Evolutionary conservation across 2,329 filamentous ascomycete genomes (phyloP).

Genomic region (Calonectria pseudoturangicola): DNA sequence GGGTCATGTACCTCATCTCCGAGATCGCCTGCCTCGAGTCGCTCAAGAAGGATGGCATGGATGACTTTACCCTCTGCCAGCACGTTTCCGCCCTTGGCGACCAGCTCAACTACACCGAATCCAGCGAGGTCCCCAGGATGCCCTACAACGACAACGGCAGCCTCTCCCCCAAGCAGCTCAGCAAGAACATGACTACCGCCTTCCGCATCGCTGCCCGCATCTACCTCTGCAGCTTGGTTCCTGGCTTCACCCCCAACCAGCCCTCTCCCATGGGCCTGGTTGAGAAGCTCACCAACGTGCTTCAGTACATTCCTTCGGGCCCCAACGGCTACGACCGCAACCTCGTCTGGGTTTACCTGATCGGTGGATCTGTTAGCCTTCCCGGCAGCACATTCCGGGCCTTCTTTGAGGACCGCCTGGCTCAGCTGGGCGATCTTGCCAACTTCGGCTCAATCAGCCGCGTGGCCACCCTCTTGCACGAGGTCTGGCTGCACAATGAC

Average conservation of each 20-base stretch:
- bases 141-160: constrained; percentile 82
- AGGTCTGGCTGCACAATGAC: constrained; percentile 90
- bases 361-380: constrained; percentile 87
- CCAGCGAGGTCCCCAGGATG: constrained; percentile 75
- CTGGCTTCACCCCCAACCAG: constrained; percentile 87
- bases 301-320: constrained; percentile 89
- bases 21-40: constrained; percentile 97
- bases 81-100: constrained; percentile 92
- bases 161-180: constrained; percentile 87
- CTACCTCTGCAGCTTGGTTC: constrained; percentile 96
- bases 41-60: constrained; percentile 87
- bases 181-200: constrained; percentile 90
- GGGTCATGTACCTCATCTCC: constrained; percentile 97
- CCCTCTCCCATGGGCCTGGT: constrained; percentile 85
- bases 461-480: constrained; percentile 84
- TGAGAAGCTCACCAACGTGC: constrained; percentile 83
- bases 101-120: constrained; percentile 89
- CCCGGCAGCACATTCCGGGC: constrained; percentile 83
- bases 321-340: constrained; percentile 90
- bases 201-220: constrained; percentile 96
- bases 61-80: constrained; percentile 89
- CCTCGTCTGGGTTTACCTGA: constrained; percentile 93
- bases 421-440: constrained; percentile 84
- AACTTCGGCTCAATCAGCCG: constrained; percentile 90
- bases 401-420: constrained; percentile 85